phyloP scores from a whole-genome alignment of 345 rosid species.

The Syzygium aromaticum region DNA sequence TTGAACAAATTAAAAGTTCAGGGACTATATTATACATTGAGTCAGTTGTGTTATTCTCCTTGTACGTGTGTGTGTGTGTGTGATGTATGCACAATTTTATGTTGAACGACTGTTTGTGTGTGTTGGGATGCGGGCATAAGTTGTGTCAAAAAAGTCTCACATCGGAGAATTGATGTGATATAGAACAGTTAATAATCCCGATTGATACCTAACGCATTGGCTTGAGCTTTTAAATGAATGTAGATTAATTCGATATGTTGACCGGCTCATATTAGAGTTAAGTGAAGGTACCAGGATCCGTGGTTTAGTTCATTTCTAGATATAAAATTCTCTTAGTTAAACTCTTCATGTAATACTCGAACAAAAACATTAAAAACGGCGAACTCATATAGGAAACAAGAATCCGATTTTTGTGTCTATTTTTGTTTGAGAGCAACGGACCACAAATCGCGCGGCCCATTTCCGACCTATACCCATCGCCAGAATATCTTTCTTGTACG shows the following conservation, averaged over 20 bases:
- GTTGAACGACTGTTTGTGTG: not conserved
- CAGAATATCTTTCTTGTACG: not conserved
- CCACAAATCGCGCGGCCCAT: not conserved
- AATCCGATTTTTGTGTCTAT: not conserved
- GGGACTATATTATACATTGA: too few relatives aligned
- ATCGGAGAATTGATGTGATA: fast-evolving
- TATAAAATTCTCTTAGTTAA: not conserved
- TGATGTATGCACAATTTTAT: not conserved
- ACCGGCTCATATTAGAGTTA: not conserved
- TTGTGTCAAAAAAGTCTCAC: not conserved
- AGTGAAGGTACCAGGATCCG: not conserved
- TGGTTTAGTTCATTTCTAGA: not conserved
- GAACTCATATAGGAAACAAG: not conserved
- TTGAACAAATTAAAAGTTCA: too few relatives aligned
- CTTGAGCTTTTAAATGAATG: not conserved
- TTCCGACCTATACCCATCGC: not conserved
- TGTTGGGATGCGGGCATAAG: not conserved
- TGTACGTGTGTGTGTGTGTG: too few relatives aligned
- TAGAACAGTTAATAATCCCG: not conserved
- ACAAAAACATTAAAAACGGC: not conserved
- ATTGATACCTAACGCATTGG: not conserved
- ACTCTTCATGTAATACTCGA: not conserved
- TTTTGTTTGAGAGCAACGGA: not conserved
- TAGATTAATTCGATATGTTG: not conserved
- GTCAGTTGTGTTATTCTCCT: too few relatives aligned